phyloP scores from a whole-genome alignment of 164 flowering plant species.

The grape (Vitis vinifera) region DNA sequence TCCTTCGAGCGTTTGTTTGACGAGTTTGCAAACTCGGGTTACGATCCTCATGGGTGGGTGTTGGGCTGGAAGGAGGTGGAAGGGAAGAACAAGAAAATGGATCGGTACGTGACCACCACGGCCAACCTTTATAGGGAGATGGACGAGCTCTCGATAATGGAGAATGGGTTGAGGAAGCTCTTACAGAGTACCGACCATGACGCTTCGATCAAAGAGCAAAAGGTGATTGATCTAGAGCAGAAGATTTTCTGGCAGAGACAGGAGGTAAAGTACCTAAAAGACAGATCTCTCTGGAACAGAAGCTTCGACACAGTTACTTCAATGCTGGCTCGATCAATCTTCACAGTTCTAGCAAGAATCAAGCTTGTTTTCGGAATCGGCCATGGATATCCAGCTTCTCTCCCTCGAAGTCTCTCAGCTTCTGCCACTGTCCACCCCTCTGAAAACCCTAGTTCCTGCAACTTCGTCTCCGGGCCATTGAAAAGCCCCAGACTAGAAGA shows the following conservation, averaged over 20 bases:
- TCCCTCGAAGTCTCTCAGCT: constrained; percentile 64
- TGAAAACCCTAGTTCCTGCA: constrained; percentile 22
- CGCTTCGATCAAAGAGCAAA: constrained; percentile 32
- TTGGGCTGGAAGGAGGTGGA: constrained; percentile 64
- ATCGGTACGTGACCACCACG: constrained; percentile 49
- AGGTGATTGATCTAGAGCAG: constrained; percentile 61
- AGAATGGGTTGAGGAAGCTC: constrained; percentile 44
- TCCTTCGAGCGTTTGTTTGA: constrained; percentile 44
- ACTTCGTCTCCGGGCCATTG: constrained; percentile 45
- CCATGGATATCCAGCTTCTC: constrained; percentile 21
- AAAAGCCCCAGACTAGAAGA: constrained; percentile 19
- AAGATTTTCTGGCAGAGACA: constrained; percentile 68
- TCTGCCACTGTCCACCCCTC: constrained; percentile 74
- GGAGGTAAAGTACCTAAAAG: constrained; percentile 61
- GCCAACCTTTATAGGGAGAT: constrained; percentile 52
- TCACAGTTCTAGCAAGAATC: constrained; percentile 64
- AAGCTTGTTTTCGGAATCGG: constrained; percentile 68
- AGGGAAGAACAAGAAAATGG: constrained; percentile 49
- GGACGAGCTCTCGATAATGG: constrained; percentile 56
- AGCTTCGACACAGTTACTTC: constrained; percentile 56
- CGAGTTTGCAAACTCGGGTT: constrained; percentile 60
- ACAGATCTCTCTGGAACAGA: constrained; percentile 68
- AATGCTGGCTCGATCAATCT: constrained; percentile 50
- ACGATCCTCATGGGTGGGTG: constrained; percentile 55
- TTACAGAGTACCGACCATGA: constrained; percentile 18